Percentiles rank a stretch among this genome's conserved stretches.
These are phyloP conservation scores for Ceriops tagal DNA, from an alignment of 345 rosid species.

Conservation along the genomic window DNA sequence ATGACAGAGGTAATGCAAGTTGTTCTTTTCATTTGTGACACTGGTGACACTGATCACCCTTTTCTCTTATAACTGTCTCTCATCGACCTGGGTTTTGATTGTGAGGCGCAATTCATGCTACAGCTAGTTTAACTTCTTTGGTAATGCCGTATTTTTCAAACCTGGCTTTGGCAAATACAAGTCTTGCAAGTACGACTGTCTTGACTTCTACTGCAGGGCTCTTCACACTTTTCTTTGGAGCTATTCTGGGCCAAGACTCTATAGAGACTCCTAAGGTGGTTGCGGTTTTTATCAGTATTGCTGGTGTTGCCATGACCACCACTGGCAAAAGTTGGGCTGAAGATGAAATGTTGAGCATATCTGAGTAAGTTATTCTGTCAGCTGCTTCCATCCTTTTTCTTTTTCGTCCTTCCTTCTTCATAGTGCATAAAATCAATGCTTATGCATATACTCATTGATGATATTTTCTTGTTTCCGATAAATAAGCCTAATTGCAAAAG, in stretches of 20 bases:
- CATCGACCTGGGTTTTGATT: too few species aligned
- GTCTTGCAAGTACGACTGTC: slow-evolving; percentile 67
- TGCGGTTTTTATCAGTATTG: slow-evolving; percentile 60
- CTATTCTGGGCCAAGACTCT: slow-evolving; percentile 56
- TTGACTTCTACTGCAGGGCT: slow-evolving; percentile 63
- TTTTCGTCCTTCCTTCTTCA: not conserved
- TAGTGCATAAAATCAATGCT: too few species aligned
- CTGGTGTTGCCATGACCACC: slow-evolving; percentile 69
- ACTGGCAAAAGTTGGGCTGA: slow-evolving; percentile 60
- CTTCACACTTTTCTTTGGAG: slow-evolving; percentile 63
- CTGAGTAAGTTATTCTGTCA: slow-evolving; percentile 38
- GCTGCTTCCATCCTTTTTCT: not conserved
- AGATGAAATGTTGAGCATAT: slow-evolving; percentile 39
- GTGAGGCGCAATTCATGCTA: not conserved
- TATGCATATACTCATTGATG: too few species aligned
- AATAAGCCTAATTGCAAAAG: too few species aligned
- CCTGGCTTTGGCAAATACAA: slow-evolving; percentile 62
- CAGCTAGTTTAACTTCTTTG: slow-evolving; percentile 12
- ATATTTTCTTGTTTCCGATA: too few species aligned
- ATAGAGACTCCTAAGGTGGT: slow-evolving; percentile 45
- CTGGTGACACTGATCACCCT: too few species aligned
- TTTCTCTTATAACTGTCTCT: too few species aligned
- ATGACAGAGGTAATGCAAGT: slow-evolving; percentile 43
- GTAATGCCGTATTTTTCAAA: slow-evolving; percentile 50
- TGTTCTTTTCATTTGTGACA: not conserved